Evolutionary conservation across 169 alveolate genomes (phyloP).

Genomic region (Eimeria sp.): DNA sequence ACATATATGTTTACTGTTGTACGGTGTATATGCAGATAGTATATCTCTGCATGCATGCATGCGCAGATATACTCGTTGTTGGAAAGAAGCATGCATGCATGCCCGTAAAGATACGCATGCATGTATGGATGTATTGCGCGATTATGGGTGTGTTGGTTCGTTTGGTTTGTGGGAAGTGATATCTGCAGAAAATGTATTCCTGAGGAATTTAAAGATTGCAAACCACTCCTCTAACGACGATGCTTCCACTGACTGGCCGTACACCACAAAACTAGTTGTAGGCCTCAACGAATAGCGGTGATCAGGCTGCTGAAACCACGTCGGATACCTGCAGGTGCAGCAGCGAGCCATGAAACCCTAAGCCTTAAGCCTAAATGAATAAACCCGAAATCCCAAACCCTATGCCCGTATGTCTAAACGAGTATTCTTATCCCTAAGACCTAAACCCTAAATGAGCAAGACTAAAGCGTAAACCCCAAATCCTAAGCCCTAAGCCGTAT

Average conservation of each 20-base stretch:
- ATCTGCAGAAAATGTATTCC: constrained; percentile 25
- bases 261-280: constrained; percentile 7
- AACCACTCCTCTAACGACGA: constrained; percentile 19
- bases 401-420: background rate
- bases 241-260: constrained; percentile 41
- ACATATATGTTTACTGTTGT: background rate
- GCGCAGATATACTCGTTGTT: background rate
- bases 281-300: constrained; percentile 57
- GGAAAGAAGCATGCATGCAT: background rate
- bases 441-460: background rate
- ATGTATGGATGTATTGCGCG: background rate
- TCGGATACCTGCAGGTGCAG: constrained; percentile 57
- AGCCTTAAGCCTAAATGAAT: background rate
- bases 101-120: background rate
- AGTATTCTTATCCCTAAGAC: background rate
- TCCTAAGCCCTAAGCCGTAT: background rate
- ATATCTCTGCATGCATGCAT: background rate
- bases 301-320: constrained; percentile 68
- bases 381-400: background rate
- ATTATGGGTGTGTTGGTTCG: background rate
- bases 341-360: background rate
- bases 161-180: background rate
- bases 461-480: background rate
- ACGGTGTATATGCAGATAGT: background rate
- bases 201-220: background rate